Conservation (phyloP, 169 alveolate genomes). For the Plasmodium chabaudi region DNA sequence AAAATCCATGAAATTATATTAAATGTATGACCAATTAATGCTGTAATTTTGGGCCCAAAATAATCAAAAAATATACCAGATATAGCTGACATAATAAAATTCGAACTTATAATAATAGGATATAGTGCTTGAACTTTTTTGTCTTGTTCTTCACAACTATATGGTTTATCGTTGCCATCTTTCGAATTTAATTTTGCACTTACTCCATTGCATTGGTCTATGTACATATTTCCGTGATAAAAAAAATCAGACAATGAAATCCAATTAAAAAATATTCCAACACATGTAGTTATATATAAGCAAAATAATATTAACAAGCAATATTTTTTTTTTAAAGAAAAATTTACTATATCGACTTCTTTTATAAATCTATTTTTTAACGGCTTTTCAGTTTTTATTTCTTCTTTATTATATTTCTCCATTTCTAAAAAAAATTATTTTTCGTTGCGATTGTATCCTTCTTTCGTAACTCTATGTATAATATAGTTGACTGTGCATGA, state of each 20-base stretch:
- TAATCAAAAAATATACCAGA: constrained; percentile 79
- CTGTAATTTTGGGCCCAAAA: constrained; percentile 79
- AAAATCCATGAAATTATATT: constrained; percentile 78
- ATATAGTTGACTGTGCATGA: too few relatives aligned
- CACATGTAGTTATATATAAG: constrained; percentile 52
- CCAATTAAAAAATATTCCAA: constrained; percentile 72
- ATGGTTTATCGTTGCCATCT: constrained; percentile 4
- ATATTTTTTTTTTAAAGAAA: constrained; percentile 43
- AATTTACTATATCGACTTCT: constrained; percentile 39
- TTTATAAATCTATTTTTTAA: constrained; percentile 6
- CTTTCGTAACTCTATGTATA: too few relatives aligned
- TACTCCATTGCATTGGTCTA: constrained; percentile 23
- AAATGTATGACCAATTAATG: constrained; percentile 78
- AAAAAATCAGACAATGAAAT: constrained; percentile 64
- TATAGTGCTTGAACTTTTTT: constrained; percentile 80
- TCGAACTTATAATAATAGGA: constrained; percentile 76
- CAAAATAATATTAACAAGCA: constrained; percentile 35
- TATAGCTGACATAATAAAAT: constrained; percentile 79
- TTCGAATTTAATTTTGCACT: background rate
- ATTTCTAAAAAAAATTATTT: background rate
- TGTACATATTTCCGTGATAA: constrained; percentile 55
- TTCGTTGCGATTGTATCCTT: too few relatives aligned
- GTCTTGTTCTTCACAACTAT: constrained; percentile 80
- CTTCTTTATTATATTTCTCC: background rate
- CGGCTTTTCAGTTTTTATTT: constrained; percentile 5